These are phyloP conservation scores for Pyrus pyrifolia DNA, from an alignment of 306 rosid species.

Conservation along the genomic window DNA sequence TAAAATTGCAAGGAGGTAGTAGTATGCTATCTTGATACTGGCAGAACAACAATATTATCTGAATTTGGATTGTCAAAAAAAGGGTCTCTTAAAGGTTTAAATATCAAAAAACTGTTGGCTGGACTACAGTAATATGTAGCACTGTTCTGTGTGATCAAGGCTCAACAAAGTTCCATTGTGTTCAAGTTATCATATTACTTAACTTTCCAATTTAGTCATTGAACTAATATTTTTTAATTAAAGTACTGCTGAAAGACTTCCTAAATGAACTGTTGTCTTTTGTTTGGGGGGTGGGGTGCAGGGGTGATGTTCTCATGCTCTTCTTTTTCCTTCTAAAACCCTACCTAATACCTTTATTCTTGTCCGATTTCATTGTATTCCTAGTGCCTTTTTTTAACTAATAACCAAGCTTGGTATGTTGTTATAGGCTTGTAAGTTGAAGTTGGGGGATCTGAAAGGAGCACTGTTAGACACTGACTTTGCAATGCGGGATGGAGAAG, in stretches of 20 bases:
- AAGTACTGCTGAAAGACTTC: neutral
- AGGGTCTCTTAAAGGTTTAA: neutral
- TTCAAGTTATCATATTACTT: neutral
- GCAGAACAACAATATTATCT: neutral
- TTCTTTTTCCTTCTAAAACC: neutral
- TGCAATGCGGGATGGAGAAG: constrained; percentile 84
- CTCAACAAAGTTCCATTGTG: too few species aligned
- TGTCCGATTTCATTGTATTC: neutral
- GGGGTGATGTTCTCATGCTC: neutral
- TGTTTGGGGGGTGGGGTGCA: neutral
- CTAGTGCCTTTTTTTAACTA: neutral
- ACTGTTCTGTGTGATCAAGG: neutral
- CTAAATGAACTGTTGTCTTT: neutral
- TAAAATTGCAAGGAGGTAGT: neutral
- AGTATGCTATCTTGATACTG: neutral
- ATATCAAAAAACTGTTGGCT: neutral
- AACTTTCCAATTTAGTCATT: neutral
- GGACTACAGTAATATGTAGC: neutral
- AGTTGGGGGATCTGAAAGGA: constrained; percentile 82
- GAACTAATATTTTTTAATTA: neutral
- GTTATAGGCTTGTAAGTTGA: constrained; percentile 82
- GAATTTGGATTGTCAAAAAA: neutral
- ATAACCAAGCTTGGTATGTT: neutral
- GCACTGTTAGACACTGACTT: constrained; percentile 87
- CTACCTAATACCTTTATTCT: neutral